Percentiles rank a stretch among this genome's conserved stretches.
phyloP scores from a whole-genome alignment of 2,329 filamentous ascomycete species.

The Trichoderma polysporum region DNA sequence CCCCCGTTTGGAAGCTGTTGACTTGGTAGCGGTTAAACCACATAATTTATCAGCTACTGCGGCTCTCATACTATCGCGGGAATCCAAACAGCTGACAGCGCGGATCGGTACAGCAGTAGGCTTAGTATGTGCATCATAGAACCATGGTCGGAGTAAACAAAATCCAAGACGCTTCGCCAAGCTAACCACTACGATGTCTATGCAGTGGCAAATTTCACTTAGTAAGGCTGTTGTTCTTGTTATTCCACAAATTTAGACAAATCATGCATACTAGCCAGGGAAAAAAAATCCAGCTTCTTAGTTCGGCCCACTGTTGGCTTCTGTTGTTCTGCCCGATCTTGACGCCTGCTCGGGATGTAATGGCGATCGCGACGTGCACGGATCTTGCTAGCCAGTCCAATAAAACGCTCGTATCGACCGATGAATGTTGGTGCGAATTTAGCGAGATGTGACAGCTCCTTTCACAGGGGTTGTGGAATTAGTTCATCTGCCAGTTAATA shows the following conservation, averaged over 20 bases:
- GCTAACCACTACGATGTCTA: background rate
- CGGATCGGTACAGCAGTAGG: background rate
- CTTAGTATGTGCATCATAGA: no score
- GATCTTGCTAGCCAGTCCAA: background rate
- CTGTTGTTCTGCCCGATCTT: background rate
- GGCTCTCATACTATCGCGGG: background rate
- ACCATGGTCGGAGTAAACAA: background rate
- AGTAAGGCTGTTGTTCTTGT: background rate
- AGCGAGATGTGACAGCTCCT: slow-evolving; percentile 15
- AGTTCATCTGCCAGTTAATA: background rate
- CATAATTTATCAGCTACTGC: background rate
- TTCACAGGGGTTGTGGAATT: background rate
- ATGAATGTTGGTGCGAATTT: background rate
- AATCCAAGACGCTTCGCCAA: background rate
- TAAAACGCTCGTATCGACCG: background rate
- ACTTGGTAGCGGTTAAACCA: background rate
- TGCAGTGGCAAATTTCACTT: background rate
- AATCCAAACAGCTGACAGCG: background rate
- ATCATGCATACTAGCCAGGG: background rate
- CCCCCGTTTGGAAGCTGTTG: background rate
- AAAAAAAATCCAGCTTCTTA: background rate
- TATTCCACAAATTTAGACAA: background rate
- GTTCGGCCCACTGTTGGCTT: background rate
- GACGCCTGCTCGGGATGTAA: background rate
- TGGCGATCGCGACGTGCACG: slow-evolving; percentile 1